These are phyloP conservation scores for Cladosporium austrohemisphaericum DNA, from an alignment of 2,329 filamentous ascomycete species.

Conservation along the genomic window DNA sequence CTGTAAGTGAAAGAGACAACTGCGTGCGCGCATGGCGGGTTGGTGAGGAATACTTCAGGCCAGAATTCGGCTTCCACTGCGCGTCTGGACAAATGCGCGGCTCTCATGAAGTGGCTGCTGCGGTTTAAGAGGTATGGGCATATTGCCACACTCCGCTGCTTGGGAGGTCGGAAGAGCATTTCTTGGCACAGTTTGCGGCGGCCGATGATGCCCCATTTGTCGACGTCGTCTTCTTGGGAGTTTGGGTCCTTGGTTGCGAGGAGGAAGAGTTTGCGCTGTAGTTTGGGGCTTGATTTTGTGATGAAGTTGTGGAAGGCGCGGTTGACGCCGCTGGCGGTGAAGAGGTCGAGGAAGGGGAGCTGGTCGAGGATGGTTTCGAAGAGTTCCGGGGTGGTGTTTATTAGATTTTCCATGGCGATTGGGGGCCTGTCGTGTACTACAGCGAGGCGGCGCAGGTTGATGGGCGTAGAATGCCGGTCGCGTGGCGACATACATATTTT, in stretches of 20 bases:
- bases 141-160: neutral
- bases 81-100: neutral
- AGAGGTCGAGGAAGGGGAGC: neutral
- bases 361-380: slow-evolving; percentile 6
- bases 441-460: too few relatives aligned
- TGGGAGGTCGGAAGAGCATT: too few relatives aligned
- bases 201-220: neutral
- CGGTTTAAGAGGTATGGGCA: neutral
- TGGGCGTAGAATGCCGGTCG: too few relatives aligned
- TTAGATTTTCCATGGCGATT: neutral
- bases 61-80: neutral
- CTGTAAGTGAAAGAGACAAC: neutral
- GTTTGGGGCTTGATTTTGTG: neutral
- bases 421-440: too few relatives aligned
- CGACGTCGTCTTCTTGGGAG: neutral
- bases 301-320: slow-evolving; percentile 8
- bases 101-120: neutral
- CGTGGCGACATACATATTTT: too few relatives aligned
- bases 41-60: neutral
- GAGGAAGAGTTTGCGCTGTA: slow-evolving; percentile 5
- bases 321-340: slow-evolving; percentile 1
- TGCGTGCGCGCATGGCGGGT: neutral
- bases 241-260: neutral
- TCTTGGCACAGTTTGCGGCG: neutral
- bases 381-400: slow-evolving; percentile 6